A percentile compares a stretch with the other conserved stretches of the same genome.
phyloP scores from a whole-genome alignment of 2,329 filamentous ascomycete species.

The Colletotrichum sp. region DNA sequence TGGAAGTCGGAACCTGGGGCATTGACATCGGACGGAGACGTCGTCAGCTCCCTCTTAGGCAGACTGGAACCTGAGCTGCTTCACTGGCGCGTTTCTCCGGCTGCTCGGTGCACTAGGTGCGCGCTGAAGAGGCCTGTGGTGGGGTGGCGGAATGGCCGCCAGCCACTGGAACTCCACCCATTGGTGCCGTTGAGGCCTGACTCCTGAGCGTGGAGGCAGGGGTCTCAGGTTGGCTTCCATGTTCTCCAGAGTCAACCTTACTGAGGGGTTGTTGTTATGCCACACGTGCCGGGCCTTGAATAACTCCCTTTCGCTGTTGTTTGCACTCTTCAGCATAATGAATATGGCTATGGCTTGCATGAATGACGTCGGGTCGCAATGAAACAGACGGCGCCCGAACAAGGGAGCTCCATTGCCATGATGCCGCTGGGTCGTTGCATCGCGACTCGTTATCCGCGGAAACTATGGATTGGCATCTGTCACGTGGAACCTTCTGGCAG shows the following conservation, averaged over 20 bases:
- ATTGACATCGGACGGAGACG: constrained; percentile 20
- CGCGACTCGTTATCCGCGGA: not conserved
- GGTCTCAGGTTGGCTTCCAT: not conserved
- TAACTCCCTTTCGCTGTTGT: not conserved
- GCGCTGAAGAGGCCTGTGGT: constrained; percentile 20
- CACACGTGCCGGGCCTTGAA: not conserved
- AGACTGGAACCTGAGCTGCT: constrained; percentile 18
- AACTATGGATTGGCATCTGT: not conserved
- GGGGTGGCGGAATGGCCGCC: not conserved
- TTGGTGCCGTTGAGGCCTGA: constrained; percentile 17
- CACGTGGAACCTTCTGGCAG: not conserved
- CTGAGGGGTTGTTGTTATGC: not conserved
- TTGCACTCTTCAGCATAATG: not conserved
- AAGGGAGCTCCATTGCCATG: not conserved
- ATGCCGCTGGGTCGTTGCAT: not conserved
- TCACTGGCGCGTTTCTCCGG: constrained; percentile 18
- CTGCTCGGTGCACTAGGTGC: constrained; percentile 19
- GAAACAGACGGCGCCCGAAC: not conserved
- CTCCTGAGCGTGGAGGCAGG: not conserved
- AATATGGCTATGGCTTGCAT: not conserved
- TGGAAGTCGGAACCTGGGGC: not conserved
- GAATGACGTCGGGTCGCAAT: not conserved
- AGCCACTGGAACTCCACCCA: constrained; percentile 1
- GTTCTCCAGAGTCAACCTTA: not conserved
- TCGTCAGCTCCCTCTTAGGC: constrained; percentile 19